Evolutionary conservation across 2,329 filamentous ascomycete genomes (phyloP), one percentile per base, ranked within the genome.

Genomic region (Claviceps maximensis): DNA sequence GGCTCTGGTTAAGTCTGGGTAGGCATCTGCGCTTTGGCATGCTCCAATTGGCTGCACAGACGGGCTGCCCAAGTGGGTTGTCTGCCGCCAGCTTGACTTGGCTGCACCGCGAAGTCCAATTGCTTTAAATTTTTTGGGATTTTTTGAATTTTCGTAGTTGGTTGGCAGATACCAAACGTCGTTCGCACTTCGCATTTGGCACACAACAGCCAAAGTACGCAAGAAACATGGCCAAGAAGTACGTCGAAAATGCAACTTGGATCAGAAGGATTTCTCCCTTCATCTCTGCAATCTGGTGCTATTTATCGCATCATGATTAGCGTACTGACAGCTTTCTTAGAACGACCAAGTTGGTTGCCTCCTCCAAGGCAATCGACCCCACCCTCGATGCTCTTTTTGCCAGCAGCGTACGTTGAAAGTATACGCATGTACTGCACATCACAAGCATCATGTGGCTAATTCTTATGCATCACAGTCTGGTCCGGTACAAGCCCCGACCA

Each of bases 361-460:
- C 74, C 38, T 68, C 71, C 53, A 78, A 78, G 66, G 74, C 75
- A 55, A 73, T 89, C 55, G 85, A 89, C 72, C 83, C 85, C 65
- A 71, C 75, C 53, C 73, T 89, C 59, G 76, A 83, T 62, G 82
- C 83, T 56, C 75, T 89, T 41, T 89, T 89, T 69, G 77, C 83
- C 54, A 73, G 76, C 54, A 89, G 86, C 73, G 85, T 88, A 77
- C 71, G 83, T 77, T 33, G 25, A 31, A 31, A 12, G 12, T 40
- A 23, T 21, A 23, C 19, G 15, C n/a, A 19, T 12, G 38, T 19
- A 29, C 4, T 19, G 21, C 4, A 27, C 5, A 19, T 47, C 7
- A 15, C 23, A 47, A 29, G 15, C n/a, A 40, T 51, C 15, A 12
- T 27, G 33, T 17, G 7, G 15, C 15, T 52, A 29, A 33, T 10